Percentiles rank a stretch among this genome's conserved stretches.
Evolutionary conservation across 1,284 basidiomycete genomes (phyloP).

Genomic region (Coniferiporia sulphurascens): DNA sequence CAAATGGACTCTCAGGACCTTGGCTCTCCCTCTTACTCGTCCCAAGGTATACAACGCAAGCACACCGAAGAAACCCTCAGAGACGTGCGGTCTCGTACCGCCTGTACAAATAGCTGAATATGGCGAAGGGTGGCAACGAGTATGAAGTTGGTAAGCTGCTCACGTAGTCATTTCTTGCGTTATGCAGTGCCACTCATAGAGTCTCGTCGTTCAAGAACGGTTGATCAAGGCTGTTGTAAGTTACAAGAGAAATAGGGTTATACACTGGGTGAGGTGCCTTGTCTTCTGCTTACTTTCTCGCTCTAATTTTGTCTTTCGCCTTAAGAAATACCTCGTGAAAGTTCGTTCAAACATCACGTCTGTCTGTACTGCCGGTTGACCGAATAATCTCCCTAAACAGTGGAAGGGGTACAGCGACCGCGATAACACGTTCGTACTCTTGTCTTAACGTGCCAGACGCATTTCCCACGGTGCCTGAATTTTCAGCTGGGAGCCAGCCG

Average conservation of each 20-base stretch:
- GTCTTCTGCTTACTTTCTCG: not conserved
- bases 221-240: conserved; percentile 26
- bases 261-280: conserved; percentile 38
- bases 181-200: conserved; percentile 3
- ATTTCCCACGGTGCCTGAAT: conserved; percentile 2
- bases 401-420: conserved; percentile 62
- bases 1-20: no score
- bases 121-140: conserved; percentile 29
- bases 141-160: conserved; percentile 62
- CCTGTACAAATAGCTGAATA: conserved; percentile 26
- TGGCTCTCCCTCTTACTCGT: no score
- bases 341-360: conserved; percentile 33
- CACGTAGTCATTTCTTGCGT: conserved; percentile 7
- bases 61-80: no score
- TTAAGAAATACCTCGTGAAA: conserved; percentile 57
- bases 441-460: not conserved
- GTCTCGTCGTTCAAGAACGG: not conserved
- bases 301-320: not conserved
- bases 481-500: conserved; percentile 62
- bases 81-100: no score
- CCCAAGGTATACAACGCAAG: no score
- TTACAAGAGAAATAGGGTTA: conserved; percentile 34
- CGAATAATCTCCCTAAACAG: conserved; percentile 30
- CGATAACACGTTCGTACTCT: conserved; percentile 61
- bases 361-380: not conserved